phyloP scores from a whole-genome alignment of 164 flowering plant species.

The Umbellularia californica region DNA sequence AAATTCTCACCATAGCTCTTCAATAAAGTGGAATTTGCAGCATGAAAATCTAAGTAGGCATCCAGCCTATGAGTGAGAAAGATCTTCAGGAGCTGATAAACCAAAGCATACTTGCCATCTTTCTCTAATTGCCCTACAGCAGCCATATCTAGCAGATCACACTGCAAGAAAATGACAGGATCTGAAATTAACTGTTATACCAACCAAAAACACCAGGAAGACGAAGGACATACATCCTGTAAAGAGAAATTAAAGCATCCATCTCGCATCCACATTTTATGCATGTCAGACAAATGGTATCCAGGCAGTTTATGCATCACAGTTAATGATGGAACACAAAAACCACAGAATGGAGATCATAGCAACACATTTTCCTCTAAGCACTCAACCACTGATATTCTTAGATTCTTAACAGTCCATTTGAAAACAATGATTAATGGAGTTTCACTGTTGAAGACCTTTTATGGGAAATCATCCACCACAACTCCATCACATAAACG shows the following conservation, averaged over 20 bases:
- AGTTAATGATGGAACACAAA: not conserved
- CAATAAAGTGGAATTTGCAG: conserved; percentile 63
- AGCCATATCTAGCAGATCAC: conserved; percentile 88
- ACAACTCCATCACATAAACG: not conserved
- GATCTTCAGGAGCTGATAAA: conserved; percentile 81
- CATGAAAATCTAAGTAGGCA: conserved; percentile 73
- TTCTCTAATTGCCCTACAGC: conserved; percentile 89
- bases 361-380: not conserved
- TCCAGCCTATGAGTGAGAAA: conserved; percentile 78
- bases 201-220: not conserved
- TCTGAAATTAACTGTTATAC: not conserved
- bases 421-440: not conserved
- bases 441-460: not conserved
- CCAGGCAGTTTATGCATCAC: not conserved
- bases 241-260: no score
- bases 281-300: not conserved
- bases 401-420: not conserved
- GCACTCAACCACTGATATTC: not conserved
- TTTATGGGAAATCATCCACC: not conserved
- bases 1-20: conserved; percentile 58
- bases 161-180: conserved; percentile 38
- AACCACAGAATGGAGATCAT: not conserved
- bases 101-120: conserved; percentile 60
- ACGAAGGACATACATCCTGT: not conserved
- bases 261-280: no score